Evolutionary conservation across 495 filamentous ascomycete species (phyloP).

Genomic region (Tetracladium setigerum): DNA sequence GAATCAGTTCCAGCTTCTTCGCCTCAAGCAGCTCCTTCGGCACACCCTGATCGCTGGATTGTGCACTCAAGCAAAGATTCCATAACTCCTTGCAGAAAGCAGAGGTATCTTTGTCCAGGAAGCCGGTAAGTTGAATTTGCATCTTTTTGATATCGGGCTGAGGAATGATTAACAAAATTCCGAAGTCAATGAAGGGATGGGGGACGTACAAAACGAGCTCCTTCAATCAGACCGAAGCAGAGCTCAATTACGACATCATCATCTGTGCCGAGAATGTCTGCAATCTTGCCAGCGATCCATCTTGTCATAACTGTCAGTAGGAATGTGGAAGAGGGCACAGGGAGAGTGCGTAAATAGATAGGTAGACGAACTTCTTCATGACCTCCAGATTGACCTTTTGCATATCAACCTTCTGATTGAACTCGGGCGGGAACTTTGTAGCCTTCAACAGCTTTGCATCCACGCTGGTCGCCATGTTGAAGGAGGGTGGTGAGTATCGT

Average conservation of each 20-base stretch:
- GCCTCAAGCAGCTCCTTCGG: slow-evolving; percentile 91
- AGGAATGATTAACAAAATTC: slow-evolving; percentile 4
- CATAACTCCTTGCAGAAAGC: slow-evolving; percentile 92
- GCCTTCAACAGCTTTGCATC: slow-evolving; percentile 80
- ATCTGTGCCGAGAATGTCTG: slow-evolving; percentile 78
- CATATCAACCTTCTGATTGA: slow-evolving; percentile 94
- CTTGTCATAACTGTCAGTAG: slow-evolving; percentile 34
- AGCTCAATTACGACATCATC: slow-evolving; percentile 94
- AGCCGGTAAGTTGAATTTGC: slow-evolving; percentile 89
- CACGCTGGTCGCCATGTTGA: slow-evolving; percentile 61
- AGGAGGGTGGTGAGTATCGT: background rate
- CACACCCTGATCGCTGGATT: slow-evolving; percentile 80
- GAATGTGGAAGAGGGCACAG: background rate
- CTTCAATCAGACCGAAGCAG: slow-evolving; percentile 83
- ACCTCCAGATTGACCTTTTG: slow-evolving; percentile 93
- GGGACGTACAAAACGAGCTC: slow-evolving; percentile 63
- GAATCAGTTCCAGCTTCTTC: slow-evolving; percentile 88
- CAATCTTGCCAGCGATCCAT: slow-evolving; percentile 87
- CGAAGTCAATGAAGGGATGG: background rate
- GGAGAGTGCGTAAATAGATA: background rate
- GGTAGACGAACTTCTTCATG: slow-evolving; percentile 76
- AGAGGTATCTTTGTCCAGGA: slow-evolving; percentile 87
- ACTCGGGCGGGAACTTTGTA: slow-evolving; percentile 92
- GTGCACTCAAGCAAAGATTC: slow-evolving; percentile 83
- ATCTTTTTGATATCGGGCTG: slow-evolving; percentile 93